Base-by-base conservation (phyloP, 2,329 filamentous ascomycete species). In the Microsporum ferrugineum region DNA sequence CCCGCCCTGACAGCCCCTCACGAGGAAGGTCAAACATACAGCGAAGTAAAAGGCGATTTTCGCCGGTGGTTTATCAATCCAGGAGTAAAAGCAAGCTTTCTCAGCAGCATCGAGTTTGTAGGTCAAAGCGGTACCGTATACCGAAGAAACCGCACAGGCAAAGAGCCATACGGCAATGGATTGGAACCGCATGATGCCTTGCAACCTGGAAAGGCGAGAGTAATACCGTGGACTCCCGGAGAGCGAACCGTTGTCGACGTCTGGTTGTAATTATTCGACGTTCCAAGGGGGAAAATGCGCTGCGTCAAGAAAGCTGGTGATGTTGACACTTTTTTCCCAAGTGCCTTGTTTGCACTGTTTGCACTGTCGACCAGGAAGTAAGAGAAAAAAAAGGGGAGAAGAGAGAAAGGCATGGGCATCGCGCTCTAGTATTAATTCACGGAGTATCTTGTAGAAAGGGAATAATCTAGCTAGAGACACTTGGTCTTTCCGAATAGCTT, bases 31-130 rank as follows among this genome's bases (percentile, higher is more conserved):
- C 31, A 23, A 45, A 78, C 87, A 67, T 79, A 99, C 94, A 63
- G 94, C 95, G 77, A 99, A 99, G 80, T 99, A 99, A 73, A 99
- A 99, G 57, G 94, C 91, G 67, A 99, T 81, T 83, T 99, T 99
- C 70, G 88, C 84, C 68, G 87, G 87, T 73, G 84, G 82, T 72
- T 88, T 84, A 66, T 91, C 85, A 60, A 92, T 87, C 67, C 84
- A 79, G 61, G 89, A 84, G 75, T 88, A 96, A 84, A 99, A 99
- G 80, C 94, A 99, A 63, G 94, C 90, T 77, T 89, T 91, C 80
- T 97, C 94, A 78, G 95, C 89, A 58, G 94, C 88, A 59, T 82
- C 78, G 55, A 99, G 82, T 77, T 91, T 89, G 81, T 96, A 99
- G 56, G 94, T 99, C 71, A 99, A 82, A 45, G 94, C 91, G 3